Evolutionary conservation across 140 eudicot genomes (phyloP).

Genomic region (Cichorium intybus): DNA sequence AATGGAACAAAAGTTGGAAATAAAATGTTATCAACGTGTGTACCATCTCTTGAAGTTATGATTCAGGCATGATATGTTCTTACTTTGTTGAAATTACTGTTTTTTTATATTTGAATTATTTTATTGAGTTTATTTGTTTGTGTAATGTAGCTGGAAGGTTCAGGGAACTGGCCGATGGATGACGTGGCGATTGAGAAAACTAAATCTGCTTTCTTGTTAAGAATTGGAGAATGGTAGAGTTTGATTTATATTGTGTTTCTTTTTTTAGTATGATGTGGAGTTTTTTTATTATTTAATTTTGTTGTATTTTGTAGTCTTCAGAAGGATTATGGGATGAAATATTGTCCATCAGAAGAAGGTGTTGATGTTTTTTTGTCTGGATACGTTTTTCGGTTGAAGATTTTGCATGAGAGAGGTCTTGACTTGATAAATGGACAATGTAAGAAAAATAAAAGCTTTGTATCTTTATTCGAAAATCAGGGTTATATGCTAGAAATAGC

Average conservation of each 20-base stretch:
- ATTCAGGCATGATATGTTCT: constrained; percentile 62
- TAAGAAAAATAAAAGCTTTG: constrained; percentile 25
- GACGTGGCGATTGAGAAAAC: constrained; percentile 92
- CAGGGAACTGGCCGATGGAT: constrained; percentile 97
- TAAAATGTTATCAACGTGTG: constrained; percentile 49
- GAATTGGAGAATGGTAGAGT: constrained; percentile 87
- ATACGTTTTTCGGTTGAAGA: constrained; percentile 83
- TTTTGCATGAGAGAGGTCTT: constrained; percentile 85
- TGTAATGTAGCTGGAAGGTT: constrained; percentile 81
- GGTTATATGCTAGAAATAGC: too few relatives aligned
- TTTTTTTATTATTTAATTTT: constrained; percentile 15
- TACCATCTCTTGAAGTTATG: constrained; percentile 78
- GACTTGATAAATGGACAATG: constrained; percentile 58
- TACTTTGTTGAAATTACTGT: neutral
- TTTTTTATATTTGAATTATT: neutral
- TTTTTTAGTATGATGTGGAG: neutral
- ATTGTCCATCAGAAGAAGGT: constrained; percentile 74
- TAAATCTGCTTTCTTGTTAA: constrained; percentile 80
- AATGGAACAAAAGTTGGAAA: constrained; percentile 30
- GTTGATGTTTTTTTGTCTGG: constrained; percentile 78
- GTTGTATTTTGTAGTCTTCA: constrained; percentile 50
- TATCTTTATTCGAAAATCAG: too few relatives aligned
- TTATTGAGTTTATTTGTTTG: constrained; percentile 4
- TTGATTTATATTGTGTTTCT: neutral
- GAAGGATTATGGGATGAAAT: constrained; percentile 48